Base-by-base conservation (phyloP, 176 grass and related monocot species). In the Rhynchospora breviuscula region DNA sequence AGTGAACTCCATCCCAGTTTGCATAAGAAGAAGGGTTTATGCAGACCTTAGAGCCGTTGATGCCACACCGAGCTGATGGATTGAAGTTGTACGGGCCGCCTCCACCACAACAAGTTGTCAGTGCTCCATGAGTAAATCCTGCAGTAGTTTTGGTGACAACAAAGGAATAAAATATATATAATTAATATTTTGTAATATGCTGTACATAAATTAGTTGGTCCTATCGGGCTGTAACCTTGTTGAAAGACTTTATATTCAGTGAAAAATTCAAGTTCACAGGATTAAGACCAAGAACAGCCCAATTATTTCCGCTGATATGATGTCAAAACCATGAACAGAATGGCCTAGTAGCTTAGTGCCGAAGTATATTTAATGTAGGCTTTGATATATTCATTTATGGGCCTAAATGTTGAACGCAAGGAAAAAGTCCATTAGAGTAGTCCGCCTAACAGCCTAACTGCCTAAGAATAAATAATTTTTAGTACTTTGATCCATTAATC, bases 51-150 rank as follows among this genome's bases (percentile, higher is more conserved):
- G 94, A 91, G 7, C 91, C 91, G 1, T 69, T 80, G 51, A 85
- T 47, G 45, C 91, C 94, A 31, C 94, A 97, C 87, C 85, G 75
- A 64, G 91, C 91, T 29, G 8, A 63, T 10, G 91, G 87, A 85
- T 97, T 97, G 87, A 97, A 97, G 87, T 97, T 97, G 85, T 97
- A 97, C 0, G 94, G 91, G 5, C 94, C 93, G 0, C 90, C 94
- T 17, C 94, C 94, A 11, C 94, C 94, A 1, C 94, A 97, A 85
- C 94, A 97, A 0, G 91, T 80, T 79, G 48, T 72, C 69, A 97
- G 85, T 29, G 91, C 85, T 0, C 91, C 94, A 43, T 93, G 35
- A 33, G 66, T 91, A 53, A 97, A 97, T 19, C 94, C 94, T 97
- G 77, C 87, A 89, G 66, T 75, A 31, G n/a, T 63, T 53, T 33